Conservation (phyloP, 768 basidiomycete species). For the Boletus vinaceobasis region DNA sequence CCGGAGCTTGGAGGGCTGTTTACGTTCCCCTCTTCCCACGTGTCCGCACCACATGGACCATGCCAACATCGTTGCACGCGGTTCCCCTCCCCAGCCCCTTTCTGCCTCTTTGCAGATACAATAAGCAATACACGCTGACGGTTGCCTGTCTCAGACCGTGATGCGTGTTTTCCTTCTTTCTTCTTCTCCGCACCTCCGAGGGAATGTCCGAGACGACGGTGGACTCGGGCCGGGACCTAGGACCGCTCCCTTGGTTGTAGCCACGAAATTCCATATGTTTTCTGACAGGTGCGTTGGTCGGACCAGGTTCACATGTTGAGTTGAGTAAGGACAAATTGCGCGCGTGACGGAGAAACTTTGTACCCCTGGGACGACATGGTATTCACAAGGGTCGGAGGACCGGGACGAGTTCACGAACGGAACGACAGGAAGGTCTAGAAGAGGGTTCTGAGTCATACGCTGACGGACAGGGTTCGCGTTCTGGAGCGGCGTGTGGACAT, state of each 20-base stretch:
- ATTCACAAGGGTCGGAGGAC: constrained; percentile 11
- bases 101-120: neutral
- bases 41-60: constrained; percentile 11
- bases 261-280: neutral
- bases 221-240: constrained; percentile 1
- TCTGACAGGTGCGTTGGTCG: neutral
- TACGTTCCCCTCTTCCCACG: constrained; percentile 3
- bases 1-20: too few species aligned
- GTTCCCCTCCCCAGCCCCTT: neutral
- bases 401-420: constrained; percentile 7
- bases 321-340: neutral
- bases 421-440: neutral
- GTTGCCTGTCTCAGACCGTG: neutral
- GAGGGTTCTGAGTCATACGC: neutral
- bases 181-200: constrained; percentile 22
- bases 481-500: neutral
- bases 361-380: neutral
- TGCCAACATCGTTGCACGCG: constrained; percentile 9
- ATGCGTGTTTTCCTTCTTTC: constrained; percentile 5
- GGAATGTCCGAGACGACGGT: constrained; percentile 3
- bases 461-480: neutral
- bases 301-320: neutral
- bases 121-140: neutral
- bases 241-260: neutral
- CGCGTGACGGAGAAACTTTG: constrained; percentile 7